Evolutionary conservation across 768 basidiomycete genomes (phyloP).

Genomic region (Lentinula detonsa): DNA sequence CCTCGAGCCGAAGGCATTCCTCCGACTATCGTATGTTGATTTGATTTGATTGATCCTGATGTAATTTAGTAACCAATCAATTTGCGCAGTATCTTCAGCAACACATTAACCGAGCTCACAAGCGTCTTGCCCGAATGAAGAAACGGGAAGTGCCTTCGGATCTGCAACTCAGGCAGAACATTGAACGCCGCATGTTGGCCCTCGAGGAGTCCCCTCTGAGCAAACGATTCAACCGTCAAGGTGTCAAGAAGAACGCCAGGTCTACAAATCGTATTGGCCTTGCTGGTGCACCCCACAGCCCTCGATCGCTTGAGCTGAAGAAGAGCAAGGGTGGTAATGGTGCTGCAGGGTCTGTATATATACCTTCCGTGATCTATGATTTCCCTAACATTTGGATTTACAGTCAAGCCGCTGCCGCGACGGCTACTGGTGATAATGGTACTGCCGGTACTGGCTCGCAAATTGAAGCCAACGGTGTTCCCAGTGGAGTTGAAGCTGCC

Average conservation of each 20-base stretch:
- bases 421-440: not conserved
- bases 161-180: constrained; percentile 36
- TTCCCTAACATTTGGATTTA: not conserved
- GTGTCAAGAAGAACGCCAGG: constrained; percentile 2
- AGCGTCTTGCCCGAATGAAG: constrained; percentile 65
- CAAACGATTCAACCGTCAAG: constrained; percentile 9
- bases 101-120: constrained; percentile 58
- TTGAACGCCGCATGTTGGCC: constrained; percentile 42
- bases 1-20: constrained; percentile 22
- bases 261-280: constrained; percentile 23
- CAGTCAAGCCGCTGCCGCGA: not conserved
- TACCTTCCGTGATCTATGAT: constrained; percentile 15
- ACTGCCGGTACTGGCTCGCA: constrained; percentile 6
- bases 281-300: constrained; percentile 12
- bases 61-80: not conserved
- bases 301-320: constrained; percentile 9
- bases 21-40: constrained; percentile 30
- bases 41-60: constrained; percentile 5
- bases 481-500: constrained; percentile 4
- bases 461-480: constrained; percentile 7
- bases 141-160: constrained; percentile 47
- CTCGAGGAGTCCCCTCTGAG: constrained; percentile 25
- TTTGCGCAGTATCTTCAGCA: constrained; percentile 57
- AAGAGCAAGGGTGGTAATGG: constrained; percentile 11
- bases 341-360: constrained; percentile 7